Base-by-base conservation (phyloP, 768 basidiomycete species). In the Hygrophorus pudorinus region DNA sequence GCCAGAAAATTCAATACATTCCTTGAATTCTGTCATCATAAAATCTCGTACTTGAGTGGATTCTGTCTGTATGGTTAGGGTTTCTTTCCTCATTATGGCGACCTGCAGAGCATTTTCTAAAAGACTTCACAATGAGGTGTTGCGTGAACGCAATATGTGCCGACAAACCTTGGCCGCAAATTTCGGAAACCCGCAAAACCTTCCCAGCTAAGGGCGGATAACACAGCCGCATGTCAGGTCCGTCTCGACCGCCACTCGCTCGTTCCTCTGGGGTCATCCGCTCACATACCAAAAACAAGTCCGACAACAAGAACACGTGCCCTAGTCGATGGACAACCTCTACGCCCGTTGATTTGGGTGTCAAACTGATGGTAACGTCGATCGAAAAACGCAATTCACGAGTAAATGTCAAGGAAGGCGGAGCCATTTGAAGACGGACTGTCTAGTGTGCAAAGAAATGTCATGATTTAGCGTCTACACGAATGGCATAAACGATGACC, bases 201-300 rank as follows among this genome's bases (percentile, higher is more conserved):
- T 94, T 97, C 4, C 92, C 94, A 10, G 96, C 84, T 28, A 99
- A 67, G 4, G 96, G 96, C 13, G 96, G 96, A 66, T 96, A 99
- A 52, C 82, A 78, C 37, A 99, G 68, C 79, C 81, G 88, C 81
- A 94, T 85, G 56, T 96, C 90, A 4, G 81, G 72, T 9, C 78
- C 78, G 46, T 78, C 75, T 27, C 67, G 62, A 10, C 66, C 70
- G 47, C 61, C 53, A 20, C 69, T 63, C 31, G 65, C 62, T 44
- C 67, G 71, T 48, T 94, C 86, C 41, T 78, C 72, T 14, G 69
- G 72, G 1, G 73, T 57, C 76, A 94, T 89, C 54, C 79, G 73
- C 60, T 97, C 93, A 53, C 88, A 90, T 21, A 98, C 64, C 43
- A 99, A 68, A 61, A 97, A 90, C 14, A 99, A 66, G 59, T 99